These are phyloP conservation scores for Yarrowia bubula DNA, from an alignment of 805 yeast species.

Conservation along the genomic window DNA sequence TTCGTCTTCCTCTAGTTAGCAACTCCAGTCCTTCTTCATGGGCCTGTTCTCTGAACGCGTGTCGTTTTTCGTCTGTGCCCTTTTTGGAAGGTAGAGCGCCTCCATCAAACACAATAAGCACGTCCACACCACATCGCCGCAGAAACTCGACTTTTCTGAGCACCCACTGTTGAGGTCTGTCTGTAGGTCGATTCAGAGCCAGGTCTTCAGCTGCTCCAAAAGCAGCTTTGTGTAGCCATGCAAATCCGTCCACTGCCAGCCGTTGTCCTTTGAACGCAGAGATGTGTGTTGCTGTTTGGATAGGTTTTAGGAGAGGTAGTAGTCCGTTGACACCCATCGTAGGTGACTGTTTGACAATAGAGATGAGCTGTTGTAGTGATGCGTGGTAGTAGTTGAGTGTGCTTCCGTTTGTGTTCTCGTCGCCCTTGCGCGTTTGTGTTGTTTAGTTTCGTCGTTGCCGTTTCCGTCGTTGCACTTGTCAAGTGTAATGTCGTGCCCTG, in stretches of 20 bases:
- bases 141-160: conserved; percentile 66
- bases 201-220: conserved; percentile 81
- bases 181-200: conserved; percentile 67
- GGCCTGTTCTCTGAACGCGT: conserved; percentile 56
- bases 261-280: conserved; percentile 67
- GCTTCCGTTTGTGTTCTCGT: not conserved
- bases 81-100: conserved; percentile 77
- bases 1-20: conserved; percentile 52
- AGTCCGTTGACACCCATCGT: conserved; percentile 80
- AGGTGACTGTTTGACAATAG: not conserved
- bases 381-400: conserved; percentile 29
- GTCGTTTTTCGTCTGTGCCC: conserved; percentile 67
- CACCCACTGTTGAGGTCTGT: conserved; percentile 49
- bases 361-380: no score
- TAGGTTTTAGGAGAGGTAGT: conserved; percentile 71
- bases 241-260: conserved; percentile 91
- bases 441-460: no score
- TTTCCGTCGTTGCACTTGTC: not conserved
- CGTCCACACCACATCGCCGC: conserved; percentile 64
- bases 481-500: not conserved
- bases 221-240: conserved; percentile 92
- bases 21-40: conserved; percentile 51
- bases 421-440: not conserved
- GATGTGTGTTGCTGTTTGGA: conserved; percentile 60
- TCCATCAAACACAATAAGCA: conserved; percentile 93